A percentile compares a stretch with the other conserved stretches of the same genome.
Conservation (phyloP, 2,329 filamentous ascomycete genomes). For the Ustilaginoidea virens region DNA sequence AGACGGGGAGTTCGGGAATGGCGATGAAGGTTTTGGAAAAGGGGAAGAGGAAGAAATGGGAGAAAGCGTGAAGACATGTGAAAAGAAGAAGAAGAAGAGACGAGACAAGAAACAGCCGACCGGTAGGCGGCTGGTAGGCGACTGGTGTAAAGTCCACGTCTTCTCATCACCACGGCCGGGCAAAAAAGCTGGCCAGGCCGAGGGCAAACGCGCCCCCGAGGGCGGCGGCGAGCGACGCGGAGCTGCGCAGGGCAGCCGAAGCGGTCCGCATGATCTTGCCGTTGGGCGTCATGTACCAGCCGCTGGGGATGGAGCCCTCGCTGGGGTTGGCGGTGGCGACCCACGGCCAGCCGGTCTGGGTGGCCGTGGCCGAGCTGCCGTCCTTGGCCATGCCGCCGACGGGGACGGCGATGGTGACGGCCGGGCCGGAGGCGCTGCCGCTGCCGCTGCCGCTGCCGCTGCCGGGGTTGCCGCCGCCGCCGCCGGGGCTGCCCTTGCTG, state of each 20-base stretch:
- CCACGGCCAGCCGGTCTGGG: slow-evolving; percentile 55
- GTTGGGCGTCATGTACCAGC: slow-evolving; percentile 65
- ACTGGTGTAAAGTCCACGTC: too few species aligned
- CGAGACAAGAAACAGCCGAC: too few species aligned
- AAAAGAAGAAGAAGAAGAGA: too few species aligned
- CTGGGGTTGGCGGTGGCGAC: slow-evolving; percentile 38
- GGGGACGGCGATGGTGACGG: slow-evolving; percentile 51
- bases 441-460: slow-evolving; percentile 31
- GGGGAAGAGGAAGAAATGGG: too few species aligned
- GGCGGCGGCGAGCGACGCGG: not conserved
- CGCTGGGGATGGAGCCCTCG: slow-evolving; percentile 49
- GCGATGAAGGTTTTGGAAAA: too few species aligned
- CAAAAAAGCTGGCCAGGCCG: too few species aligned
- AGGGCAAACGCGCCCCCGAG: slow-evolving; percentile 11
- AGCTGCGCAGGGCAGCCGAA: slow-evolving; percentile 14
- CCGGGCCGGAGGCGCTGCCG: slow-evolving; percentile 43
- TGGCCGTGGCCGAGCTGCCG: slow-evolving; percentile 33
- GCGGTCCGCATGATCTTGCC: slow-evolving; percentile 68
- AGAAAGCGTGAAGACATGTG: too few species aligned
- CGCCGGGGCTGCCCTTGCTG: slow-evolving; percentile 47
- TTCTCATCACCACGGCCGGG: too few species aligned
- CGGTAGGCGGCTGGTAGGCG: too few species aligned
- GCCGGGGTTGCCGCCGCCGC: slow-evolving; percentile 52
- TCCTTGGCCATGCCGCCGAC: slow-evolving; percentile 51
- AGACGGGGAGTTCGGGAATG: too few species aligned